A percentile compares a stretch with the other conserved stretches of the same genome.
These are phyloP conservation scores for Penicillium crystallinum DNA, from an alignment of 495 filamentous ascomycete species.

Conservation along the genomic window DNA sequence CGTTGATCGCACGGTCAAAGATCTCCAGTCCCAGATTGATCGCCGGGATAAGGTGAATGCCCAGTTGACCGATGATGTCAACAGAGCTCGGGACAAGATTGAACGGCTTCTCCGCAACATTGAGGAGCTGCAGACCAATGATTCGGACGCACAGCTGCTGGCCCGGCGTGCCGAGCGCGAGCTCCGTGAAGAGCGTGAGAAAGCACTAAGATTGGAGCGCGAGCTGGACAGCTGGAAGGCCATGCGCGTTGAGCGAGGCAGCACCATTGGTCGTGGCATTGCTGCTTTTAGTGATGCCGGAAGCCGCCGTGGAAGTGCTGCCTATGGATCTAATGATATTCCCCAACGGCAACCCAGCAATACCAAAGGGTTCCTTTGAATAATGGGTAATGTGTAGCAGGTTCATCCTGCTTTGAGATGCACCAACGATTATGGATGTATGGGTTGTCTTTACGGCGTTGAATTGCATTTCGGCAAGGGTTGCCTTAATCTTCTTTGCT, in stretches of 20 bases:
- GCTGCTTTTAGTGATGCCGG: slow-evolving; percentile 37
- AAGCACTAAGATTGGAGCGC: slow-evolving; percentile 71
- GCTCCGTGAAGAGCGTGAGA: slow-evolving; percentile 83
- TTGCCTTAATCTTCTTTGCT: slow-evolving; percentile 9
- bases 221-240: slow-evolving; percentile 85
- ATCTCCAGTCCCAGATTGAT: slow-evolving; percentile 88
- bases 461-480: slow-evolving; percentile 20
- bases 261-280: slow-evolving; percentile 29
- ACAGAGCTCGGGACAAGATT: slow-evolving; percentile 78
- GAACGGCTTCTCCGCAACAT: slow-evolving; percentile 84
- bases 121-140: slow-evolving; percentile 85
- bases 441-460: slow-evolving; percentile 13
- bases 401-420: slow-evolving; percentile 16
- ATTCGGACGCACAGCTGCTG: slow-evolving; percentile 71
- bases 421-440: slow-evolving; percentile 6
- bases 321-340: slow-evolving; percentile 31
- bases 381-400: slow-evolving; percentile 14
- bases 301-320: slow-evolving; percentile 38
- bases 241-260: slow-evolving; percentile 58
- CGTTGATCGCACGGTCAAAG: slow-evolving; percentile 89
- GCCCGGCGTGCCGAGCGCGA: slow-evolving; percentile 85
- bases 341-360: slow-evolving; percentile 46
- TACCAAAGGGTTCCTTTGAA: slow-evolving; percentile 47
- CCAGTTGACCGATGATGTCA: slow-evolving; percentile 76
- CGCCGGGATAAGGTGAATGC: slow-evolving; percentile 79